Percentiles rank a stretch among this genome's conserved stretches.
These are phyloP conservation scores for Rutidosis leptorrhynchoides DNA, from an alignment of 129 eudicot genomes.

Conservation along the genomic window DNA sequence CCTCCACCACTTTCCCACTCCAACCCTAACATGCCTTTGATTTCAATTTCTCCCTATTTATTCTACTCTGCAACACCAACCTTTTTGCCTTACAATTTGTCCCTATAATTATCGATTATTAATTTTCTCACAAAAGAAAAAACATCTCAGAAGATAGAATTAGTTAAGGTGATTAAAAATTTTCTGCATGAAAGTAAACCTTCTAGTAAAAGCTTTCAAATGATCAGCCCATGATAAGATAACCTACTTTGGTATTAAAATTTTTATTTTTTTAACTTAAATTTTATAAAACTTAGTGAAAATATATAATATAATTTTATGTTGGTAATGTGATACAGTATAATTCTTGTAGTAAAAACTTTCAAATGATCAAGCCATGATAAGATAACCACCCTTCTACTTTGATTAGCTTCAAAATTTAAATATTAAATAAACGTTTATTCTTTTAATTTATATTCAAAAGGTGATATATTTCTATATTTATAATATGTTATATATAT, in stretches of 20 bases:
- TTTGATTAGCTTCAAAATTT: too few species aligned
- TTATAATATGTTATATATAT: neutral
- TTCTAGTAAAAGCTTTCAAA: neutral
- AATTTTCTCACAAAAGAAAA: too few species aligned
- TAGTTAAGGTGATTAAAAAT: neutral
- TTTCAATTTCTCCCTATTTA: constrained; percentile 36
- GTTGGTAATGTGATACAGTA: too few species aligned
- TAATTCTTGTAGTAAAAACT: neutral
- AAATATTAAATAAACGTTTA: too few species aligned
- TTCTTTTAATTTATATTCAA: too few species aligned
- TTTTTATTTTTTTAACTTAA: too few species aligned
- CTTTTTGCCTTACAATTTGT: constrained; percentile 34
- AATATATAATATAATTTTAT: too few species aligned
- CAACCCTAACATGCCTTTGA: constrained; percentile 34
- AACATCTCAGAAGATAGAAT: too few species aligned
- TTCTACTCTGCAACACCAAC: constrained; percentile 39
- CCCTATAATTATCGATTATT: too few species aligned
- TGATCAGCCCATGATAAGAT: neutral
- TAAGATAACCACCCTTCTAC: too few species aligned
- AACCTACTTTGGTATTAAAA: too few species aligned
- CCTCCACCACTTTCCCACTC: constrained; percentile 36
- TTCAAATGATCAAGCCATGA: neutral
- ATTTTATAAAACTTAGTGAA: too few species aligned
- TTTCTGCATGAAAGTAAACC: neutral
- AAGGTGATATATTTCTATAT: neutral